A percentile compares a stretch with the other conserved stretches of the same genome.
These are phyloP conservation scores for Jatropha podagrica DNA, from an alignment of 441 rosid species.

Conservation along the genomic window DNA sequence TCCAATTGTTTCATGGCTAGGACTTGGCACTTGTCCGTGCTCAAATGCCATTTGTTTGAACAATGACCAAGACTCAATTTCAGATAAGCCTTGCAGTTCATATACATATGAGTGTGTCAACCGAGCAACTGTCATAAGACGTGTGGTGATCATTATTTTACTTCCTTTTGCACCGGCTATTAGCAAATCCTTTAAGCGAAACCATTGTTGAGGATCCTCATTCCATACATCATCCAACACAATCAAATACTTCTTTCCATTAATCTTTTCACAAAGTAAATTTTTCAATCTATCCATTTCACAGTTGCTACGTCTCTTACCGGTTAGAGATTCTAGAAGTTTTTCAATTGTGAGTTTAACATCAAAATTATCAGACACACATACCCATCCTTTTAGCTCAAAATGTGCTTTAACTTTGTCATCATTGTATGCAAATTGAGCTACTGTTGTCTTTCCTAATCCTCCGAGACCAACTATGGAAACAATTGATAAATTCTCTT, in stretches of 20 bases:
- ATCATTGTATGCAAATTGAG: constrained; percentile 29
- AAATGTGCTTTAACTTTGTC: neutral
- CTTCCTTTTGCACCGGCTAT: constrained; percentile 27
- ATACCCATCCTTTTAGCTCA: neutral
- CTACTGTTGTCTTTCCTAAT: constrained; percentile 35
- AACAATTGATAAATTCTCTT: constrained; percentile 8
- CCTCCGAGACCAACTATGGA: constrained; percentile 26
- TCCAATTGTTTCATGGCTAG: constrained; percentile 18
- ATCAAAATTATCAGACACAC: neutral
- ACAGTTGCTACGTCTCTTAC: neutral
- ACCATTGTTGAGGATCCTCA: constrained; percentile 16
- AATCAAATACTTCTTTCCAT: constrained; percentile 13
- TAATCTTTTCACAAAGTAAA: neutral
- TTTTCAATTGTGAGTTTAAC: neutral
- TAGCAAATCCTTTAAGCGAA: constrained; percentile 9
- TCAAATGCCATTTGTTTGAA: constrained; percentile 20
- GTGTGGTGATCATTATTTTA: constrained; percentile 33
- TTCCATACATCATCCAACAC: constrained; percentile 38
- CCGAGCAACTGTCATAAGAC: constrained; percentile 11
- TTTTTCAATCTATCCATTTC: constrained; percentile 1
- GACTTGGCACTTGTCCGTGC: neutral
- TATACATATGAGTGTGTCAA: neutral
- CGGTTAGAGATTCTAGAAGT: neutral
- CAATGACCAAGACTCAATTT: constrained; percentile 11
- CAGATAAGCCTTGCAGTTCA: constrained; percentile 20